phyloP scores from a whole-genome alignment of 345 rosid genomes.

The Eucalyptus camaldulensis region DNA sequence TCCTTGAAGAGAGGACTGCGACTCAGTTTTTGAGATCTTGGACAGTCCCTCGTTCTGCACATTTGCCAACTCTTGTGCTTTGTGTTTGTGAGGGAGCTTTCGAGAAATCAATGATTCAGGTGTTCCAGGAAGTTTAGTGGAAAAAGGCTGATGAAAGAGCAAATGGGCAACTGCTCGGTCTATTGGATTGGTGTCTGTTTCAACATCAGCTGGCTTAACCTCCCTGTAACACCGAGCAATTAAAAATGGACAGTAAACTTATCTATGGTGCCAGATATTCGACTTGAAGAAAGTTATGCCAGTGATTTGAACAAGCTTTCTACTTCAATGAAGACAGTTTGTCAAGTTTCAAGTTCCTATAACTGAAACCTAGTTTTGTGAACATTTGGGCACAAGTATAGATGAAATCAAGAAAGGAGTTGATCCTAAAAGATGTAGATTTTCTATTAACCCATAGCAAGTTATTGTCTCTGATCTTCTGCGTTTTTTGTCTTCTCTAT shows the following conservation, averaged over 20 bases:
- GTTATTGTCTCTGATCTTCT: background rate
- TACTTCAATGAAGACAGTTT: background rate
- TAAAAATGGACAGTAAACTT: background rate
- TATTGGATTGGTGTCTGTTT: conserved; percentile 83
- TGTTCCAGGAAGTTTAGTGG: conserved; percentile 32
- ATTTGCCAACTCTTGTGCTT: conserved; percentile 4
- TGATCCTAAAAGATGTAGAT: background rate
- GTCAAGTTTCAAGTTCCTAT: background rate
- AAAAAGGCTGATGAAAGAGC: conserved; percentile 64
- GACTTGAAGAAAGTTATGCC: background rate
- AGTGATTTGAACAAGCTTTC: background rate
- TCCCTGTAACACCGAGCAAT: conserved; percentile 18
- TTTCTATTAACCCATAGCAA: background rate
- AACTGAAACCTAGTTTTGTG: background rate
- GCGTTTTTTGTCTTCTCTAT: background rate
- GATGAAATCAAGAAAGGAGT: background rate
- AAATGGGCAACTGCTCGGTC: conserved; percentile 84
- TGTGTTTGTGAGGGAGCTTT: conserved; percentile 23
- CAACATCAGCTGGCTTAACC: conserved; percentile 36
- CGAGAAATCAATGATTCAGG: conserved; percentile 47
- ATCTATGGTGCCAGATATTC: background rate
- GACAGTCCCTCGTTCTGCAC: conserved; percentile 9
- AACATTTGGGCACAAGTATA: background rate
- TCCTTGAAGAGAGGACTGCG: conserved; percentile 17
- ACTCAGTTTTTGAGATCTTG: conserved; percentile 12